These are phyloP conservation scores for Blastocrithidia nonstop DNA, from an alignment of 208 protist genomes.

Conservation along the genomic window DNA sequence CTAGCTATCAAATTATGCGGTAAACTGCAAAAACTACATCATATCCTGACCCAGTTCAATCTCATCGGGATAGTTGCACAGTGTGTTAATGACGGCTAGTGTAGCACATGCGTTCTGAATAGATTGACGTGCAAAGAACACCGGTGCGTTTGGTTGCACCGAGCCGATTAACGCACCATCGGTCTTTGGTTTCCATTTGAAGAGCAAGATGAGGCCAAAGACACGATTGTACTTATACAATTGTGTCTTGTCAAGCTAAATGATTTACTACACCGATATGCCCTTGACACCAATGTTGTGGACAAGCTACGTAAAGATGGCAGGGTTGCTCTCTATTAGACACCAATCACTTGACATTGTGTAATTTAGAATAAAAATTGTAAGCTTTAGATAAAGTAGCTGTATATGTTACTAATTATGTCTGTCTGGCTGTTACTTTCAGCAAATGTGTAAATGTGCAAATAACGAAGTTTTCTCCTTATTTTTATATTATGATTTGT, in stretches of 20 bases:
- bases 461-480: too few species aligned
- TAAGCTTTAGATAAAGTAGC: constrained; percentile 5
- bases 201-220: constrained; percentile 95
- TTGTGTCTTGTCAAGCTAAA: constrained; percentile 70
- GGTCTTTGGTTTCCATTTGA: constrained; percentile 81
- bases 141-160: constrained; percentile 15
- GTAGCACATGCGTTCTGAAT: constrained; percentile 96
- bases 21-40: constrained; percentile 67
- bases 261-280: constrained; percentile 92
- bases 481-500: too few species aligned
- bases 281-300: constrained; percentile 87
- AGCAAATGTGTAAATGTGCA: constrained; percentile 10
- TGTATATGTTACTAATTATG: constrained; percentile 3
- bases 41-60: constrained; percentile 87
- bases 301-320: constrained; percentile 96
- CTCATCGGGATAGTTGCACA: constrained; percentile 82
- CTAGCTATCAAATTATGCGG: constrained; percentile 40
- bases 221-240: constrained; percentile 43
- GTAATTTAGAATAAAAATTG: too few species aligned
- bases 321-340: constrained; percentile 93
- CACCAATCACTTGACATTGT: constrained; percentile 72
- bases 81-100: constrained; percentile 93
- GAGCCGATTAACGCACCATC: constrained; percentile 11
- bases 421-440: neutral
- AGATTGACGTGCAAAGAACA: constrained; percentile 95